Conservation (phyloP, 1,284 basidiomycete species). For the Rhodotorula sp. region DNA sequence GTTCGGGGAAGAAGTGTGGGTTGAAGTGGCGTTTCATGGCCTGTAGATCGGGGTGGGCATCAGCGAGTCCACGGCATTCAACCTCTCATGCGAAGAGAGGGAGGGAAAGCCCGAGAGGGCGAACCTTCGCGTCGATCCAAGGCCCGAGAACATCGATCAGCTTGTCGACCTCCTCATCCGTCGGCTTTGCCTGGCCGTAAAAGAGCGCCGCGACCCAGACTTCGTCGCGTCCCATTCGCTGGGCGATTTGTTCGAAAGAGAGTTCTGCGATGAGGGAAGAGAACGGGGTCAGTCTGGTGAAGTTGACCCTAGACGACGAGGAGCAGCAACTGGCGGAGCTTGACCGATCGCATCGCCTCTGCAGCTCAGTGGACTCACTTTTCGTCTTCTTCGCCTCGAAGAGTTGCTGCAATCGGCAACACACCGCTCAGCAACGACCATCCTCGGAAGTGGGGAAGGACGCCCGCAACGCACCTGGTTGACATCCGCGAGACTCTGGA, state of each 20-base stretch:
- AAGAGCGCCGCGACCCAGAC: slow-evolving; percentile 85
- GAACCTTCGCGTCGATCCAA: background rate
- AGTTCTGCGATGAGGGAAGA: slow-evolving; percentile 53
- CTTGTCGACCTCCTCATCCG: slow-evolving; percentile 59
- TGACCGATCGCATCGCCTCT: too few relatives aligned
- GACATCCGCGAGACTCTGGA: background rate
- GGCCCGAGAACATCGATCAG: slow-evolving; percentile 57
- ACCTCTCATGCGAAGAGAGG: background rate
- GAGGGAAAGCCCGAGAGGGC: background rate
- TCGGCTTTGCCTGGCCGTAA: slow-evolving; percentile 77
- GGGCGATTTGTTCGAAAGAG: slow-evolving; percentile 69
- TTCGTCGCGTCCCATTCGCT: slow-evolving; percentile 70
- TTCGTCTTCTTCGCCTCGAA: slow-evolving; percentile 68
- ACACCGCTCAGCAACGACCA: background rate
- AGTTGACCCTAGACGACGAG: too few relatives aligned
- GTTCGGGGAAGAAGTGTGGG: slow-evolving; percentile 67
- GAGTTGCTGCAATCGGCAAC: slow-evolving; percentile 58
- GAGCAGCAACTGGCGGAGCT: background rate
- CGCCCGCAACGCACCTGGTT: slow-evolving; percentile 11
- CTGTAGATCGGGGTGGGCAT: background rate
- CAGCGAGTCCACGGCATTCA: background rate
- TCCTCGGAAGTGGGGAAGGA: background rate
- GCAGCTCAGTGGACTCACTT: slow-evolving; percentile 50
- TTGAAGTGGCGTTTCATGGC: slow-evolving; percentile 58
- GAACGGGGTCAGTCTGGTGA: background rate